Percentiles rank a stretch among this genome's conserved stretches.
Conservation (phyloP, 106 monocot species). For the Cymbidium sinense region DNA sequence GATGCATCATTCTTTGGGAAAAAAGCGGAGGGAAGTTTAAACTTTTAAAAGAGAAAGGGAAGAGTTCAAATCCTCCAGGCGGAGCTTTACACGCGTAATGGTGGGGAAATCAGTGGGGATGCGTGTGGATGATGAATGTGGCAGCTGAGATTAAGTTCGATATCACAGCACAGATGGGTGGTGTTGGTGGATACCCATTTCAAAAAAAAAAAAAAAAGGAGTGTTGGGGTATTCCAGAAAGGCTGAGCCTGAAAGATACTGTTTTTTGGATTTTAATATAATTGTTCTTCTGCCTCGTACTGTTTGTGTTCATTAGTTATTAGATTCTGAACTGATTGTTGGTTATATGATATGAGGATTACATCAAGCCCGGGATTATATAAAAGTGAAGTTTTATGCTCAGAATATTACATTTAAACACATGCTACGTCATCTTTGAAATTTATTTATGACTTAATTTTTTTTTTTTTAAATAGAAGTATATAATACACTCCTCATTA, state of each 20-base stretch:
- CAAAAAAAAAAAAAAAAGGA: too few species aligned
- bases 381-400: background rate
- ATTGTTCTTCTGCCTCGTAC: slow-evolving; percentile 1
- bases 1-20: slow-evolving; percentile 1
- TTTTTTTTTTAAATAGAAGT: background rate
- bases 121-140: too few species aligned
- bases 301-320: background rate
- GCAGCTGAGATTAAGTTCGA: too few species aligned
- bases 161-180: too few species aligned
- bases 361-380: background rate
- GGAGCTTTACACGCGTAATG: too few species aligned
- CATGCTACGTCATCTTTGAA: too few species aligned
- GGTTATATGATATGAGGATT: background rate
- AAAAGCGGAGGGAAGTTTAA: background rate
- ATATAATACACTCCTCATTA: too few species aligned
- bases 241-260: background rate
- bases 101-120: too few species aligned
- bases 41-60: background rate
- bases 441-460: too few species aligned
- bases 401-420: too few species aligned
- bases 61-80: too few species aligned
- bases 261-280: background rate
- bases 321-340: background rate
- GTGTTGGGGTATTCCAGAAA: background rate
- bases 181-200: too few species aligned